Evolutionary conservation across 2,329 filamentous ascomycete species (phyloP).

Genomic region (Tolypocladium album): DNA sequence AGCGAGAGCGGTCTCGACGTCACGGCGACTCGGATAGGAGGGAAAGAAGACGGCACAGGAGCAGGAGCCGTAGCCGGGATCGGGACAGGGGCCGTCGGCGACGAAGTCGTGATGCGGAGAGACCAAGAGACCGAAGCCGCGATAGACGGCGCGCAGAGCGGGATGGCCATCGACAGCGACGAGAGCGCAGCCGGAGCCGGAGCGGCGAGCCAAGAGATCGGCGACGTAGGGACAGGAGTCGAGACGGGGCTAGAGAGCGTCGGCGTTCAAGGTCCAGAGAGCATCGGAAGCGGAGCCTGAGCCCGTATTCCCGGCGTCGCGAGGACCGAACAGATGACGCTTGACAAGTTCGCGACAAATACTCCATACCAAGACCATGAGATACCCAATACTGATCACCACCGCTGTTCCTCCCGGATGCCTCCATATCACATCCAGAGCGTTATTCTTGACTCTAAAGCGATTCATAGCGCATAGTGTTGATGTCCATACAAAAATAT

Average conservation of each 20-base stretch:
- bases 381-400: not conserved
- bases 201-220: slow-evolving; percentile 2
- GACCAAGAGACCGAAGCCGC: slow-evolving; percentile 7
- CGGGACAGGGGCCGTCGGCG: slow-evolving; percentile 17
- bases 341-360: not conserved
- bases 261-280: slow-evolving; percentile 11
- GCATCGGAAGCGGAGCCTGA: slow-evolving; percentile 4
- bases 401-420: too few species aligned
- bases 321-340: not conserved
- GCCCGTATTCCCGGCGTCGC: not conserved
- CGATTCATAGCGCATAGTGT: not conserved
- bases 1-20: slow-evolving; percentile 17
- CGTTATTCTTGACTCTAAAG: not conserved
- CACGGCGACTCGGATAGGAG: slow-evolving; percentile 18
- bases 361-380: not conserved
- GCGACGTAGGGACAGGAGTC: slow-evolving; percentile 6
- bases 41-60: slow-evolving; percentile 23
- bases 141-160: slow-evolving; percentile 3
- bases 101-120: slow-evolving; percentile 19
- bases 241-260: slow-evolving; percentile 12
- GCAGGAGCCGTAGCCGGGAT: slow-evolving; percentile 18
- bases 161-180: slow-evolving; percentile 4
- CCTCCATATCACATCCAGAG: not conserved
- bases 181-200: slow-evolving; percentile 9
- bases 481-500: not conserved